Base-by-base conservation (phyloP, 1,284 basidiomycete genomes). In the Ganoderma sinense region DNA sequence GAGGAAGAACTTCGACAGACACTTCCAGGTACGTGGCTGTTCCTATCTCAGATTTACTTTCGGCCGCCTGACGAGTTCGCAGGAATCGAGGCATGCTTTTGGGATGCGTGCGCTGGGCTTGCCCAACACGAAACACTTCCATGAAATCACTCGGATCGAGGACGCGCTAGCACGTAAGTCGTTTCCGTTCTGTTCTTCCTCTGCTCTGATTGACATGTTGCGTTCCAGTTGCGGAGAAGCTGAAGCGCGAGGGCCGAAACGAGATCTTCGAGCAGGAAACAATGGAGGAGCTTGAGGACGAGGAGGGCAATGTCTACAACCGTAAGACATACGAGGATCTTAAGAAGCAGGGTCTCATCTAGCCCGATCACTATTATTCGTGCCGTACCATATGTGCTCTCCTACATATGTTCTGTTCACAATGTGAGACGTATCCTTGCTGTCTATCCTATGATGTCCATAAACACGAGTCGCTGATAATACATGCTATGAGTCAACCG, bases 81-180 rank as follows among this genome's bases (percentile, higher is more conserved):
- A 95, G 87, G 98, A 99, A 85, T 94, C 95, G 48, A 87, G 97
- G 67, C 98, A 99, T 83, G 95, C 97, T 1, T 99, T 99, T 76
- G 98, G 97, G 39, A 98, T 99, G 96, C 92, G 97, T 53, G 97
- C 98, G 4, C 86, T 99, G 39, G 98, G 98, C 20, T 84, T 99
- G 73, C 98, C 98, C 1, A 99, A 99, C 76, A 98, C 97, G 1
- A 97, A 97, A 80, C 98, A 99, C 82, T 99, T 99, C 86, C 95
- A 98, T 77, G 97, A 98, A 81, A 98, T 99, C 73, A 99, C 97
- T 26, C 90, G 93, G 65, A 99, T 99, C 74, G 94, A 96, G 76
- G 98, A 99, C 84, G 98, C 97, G 0, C 89, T 99, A 70, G 91
- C 96, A 60, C 85, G 96, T 97, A 78, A 77, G 94, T 61, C 88